Conservation (phyloP, 148 eudicot genomes). For the Spergularia bocconei region DNA sequence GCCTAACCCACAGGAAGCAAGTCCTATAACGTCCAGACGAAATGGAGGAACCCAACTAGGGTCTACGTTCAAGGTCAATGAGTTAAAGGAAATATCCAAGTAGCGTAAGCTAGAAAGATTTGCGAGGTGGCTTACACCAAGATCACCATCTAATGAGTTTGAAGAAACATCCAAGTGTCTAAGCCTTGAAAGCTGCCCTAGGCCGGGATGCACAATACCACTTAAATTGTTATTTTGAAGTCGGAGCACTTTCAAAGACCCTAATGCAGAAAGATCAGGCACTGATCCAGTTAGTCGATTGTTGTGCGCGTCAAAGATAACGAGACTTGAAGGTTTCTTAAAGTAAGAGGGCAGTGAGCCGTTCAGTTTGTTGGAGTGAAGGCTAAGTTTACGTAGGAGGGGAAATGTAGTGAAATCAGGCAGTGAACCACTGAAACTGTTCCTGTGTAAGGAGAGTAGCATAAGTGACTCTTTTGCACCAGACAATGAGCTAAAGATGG, state of each 20-base stretch:
- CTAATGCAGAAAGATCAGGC: slow-evolving; percentile 27
- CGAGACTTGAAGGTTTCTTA: slow-evolving; percentile 1
- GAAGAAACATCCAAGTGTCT: slow-evolving; percentile 20
- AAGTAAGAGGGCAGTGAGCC: slow-evolving; percentile 10
- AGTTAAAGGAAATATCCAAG: slow-evolving; percentile 35
- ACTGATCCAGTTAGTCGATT: slow-evolving; percentile 30
- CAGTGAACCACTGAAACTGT: slow-evolving; percentile 14
- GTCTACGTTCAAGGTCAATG: slow-evolving; percentile 17
- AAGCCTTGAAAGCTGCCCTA: slow-evolving; percentile 29
- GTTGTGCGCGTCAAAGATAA: slow-evolving; percentile 21
- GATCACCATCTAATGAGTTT: slow-evolving; percentile 28
- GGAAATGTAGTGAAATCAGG: slow-evolving; percentile 19
- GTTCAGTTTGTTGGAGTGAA: slow-evolving; percentile 17
- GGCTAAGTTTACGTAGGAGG: slow-evolving; percentile 1
- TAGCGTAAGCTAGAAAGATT: slow-evolving; percentile 25
- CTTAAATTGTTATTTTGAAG: slow-evolving; percentile 24
- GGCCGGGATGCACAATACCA: slow-evolving; percentile 18
- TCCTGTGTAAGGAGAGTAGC: not conserved
- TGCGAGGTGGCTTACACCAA: slow-evolving; percentile 24
- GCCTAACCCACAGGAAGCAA: slow-evolving; percentile 26
- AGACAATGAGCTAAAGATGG: slow-evolving; percentile 2
- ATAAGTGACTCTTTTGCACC: slow-evolving; percentile 13
- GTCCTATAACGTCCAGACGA: slow-evolving; percentile 16
- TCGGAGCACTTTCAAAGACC: slow-evolving; percentile 21
- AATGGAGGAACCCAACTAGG: slow-evolving; percentile 25